Percentiles rank a stretch among this genome's conserved stretches.
These are phyloP conservation scores for Ceratobasidium sp. DNA, from an alignment of 1,284 basidiomycete species.

Conservation along the genomic window DNA sequence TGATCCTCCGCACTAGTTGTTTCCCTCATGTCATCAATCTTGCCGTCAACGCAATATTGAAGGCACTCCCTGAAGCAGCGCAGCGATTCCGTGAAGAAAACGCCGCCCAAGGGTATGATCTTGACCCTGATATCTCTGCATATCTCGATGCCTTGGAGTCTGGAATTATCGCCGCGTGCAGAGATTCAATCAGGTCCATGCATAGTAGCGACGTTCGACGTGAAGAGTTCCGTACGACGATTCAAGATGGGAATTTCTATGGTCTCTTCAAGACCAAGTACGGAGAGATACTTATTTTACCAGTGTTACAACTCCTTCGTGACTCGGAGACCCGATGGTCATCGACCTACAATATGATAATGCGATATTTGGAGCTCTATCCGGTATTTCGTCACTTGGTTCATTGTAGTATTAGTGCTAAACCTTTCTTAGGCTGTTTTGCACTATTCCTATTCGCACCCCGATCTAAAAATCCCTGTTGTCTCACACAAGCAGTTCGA, in stretches of 20 bases:
- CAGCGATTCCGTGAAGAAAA: background rate
- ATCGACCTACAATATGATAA: slow-evolving; percentile 8
- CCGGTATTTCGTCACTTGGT: too few species aligned
- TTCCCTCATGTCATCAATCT: slow-evolving; percentile 43
- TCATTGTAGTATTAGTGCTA: too few species aligned
- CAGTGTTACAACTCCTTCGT: background rate
- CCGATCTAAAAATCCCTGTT: background rate
- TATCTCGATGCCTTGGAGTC: background rate
- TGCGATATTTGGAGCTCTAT: background rate
- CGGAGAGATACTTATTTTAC: background rate
- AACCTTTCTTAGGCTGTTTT: slow-evolving; percentile 2
- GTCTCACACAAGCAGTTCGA: background rate
- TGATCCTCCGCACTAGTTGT: too few species aligned
- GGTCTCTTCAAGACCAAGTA: background rate
- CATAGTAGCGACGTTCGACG: background rate
- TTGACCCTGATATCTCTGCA: background rate
- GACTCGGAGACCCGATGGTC: slow-evolving; percentile 23
- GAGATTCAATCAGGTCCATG: background rate
- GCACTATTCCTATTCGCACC: background rate
- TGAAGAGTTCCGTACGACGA: background rate
- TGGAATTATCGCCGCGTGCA: background rate
- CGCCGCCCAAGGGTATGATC: background rate
- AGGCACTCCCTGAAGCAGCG: background rate
- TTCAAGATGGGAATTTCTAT: background rate
- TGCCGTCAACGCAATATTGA: slow-evolving; percentile 21